Evolutionary conservation across 495 filamentous ascomycete genomes (phyloP).

Genomic region (Beverwykella pulmonaria): DNA sequence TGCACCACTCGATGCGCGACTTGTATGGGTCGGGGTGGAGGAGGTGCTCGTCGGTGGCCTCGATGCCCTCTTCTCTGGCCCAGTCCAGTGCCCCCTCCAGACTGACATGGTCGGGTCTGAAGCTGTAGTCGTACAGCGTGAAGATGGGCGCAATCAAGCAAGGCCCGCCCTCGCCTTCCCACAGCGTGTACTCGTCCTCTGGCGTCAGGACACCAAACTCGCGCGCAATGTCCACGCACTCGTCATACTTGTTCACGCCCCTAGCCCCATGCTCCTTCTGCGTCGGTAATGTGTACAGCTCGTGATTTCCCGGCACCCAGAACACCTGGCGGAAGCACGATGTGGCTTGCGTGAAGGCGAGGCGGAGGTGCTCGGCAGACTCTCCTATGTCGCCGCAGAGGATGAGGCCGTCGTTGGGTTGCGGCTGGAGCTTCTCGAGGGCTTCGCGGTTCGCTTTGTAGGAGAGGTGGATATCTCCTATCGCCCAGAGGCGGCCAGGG

Average conservation of each 20-base stretch:
- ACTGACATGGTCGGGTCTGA: conserved; percentile 43
- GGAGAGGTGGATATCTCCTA: conserved; percentile 47
- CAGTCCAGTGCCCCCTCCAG: conserved; percentile 43
- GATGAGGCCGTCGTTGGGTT: conserved; percentile 45
- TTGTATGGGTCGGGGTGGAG: conserved; percentile 44
- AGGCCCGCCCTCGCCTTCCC: conserved; percentile 45
- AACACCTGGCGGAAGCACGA: conserved; percentile 45
- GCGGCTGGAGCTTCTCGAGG: conserved; percentile 38
- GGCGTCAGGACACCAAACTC: conserved; percentile 45
- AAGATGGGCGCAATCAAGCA: conserved; percentile 47
- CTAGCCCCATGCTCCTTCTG: conserved; percentile 36
- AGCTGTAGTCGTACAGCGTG: conserved; percentile 50
- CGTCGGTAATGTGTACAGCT: conserved; percentile 45
- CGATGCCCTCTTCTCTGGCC: conserved; percentile 46
- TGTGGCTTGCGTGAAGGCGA: conserved; percentile 44
- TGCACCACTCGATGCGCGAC: conserved; percentile 46
- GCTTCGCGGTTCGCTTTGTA: conserved; percentile 47
- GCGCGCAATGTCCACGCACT: conserved; percentile 43
- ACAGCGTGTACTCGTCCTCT: conserved; percentile 46
- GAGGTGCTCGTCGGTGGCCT: conserved; percentile 46
- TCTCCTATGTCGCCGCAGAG: conserved; percentile 48
- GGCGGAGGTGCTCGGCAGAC: conserved; percentile 40
- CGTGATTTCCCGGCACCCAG: conserved; percentile 49
- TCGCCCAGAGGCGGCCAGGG: conserved; percentile 42
- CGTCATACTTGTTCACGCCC: conserved; percentile 47